A percentile compares a stretch with the other conserved stretches of the same genome.
These are phyloP conservation scores for Penicillium ochrochloron DNA, from an alignment of 495 filamentous ascomycete genomes.

Conservation along the genomic window DNA sequence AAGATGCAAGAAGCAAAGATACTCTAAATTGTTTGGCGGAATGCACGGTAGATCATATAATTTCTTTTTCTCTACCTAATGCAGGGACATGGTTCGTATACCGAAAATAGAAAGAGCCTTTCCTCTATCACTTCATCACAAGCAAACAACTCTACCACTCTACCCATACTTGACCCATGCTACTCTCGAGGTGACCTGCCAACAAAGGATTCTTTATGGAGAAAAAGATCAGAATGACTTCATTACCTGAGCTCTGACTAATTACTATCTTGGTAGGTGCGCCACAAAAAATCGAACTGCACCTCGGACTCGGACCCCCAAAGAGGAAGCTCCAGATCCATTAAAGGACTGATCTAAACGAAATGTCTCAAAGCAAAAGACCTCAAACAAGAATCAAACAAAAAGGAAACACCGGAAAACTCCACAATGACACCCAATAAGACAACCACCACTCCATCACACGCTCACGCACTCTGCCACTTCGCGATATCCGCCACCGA, in stretches of 20 bases:
- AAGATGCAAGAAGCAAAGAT: neutral
- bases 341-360: neutral
- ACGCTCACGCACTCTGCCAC: constrained; percentile 40
- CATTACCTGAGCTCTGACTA: constrained; percentile 1
- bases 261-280: constrained; percentile 2
- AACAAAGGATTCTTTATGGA: neutral
- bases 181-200: neutral
- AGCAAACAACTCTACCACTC: neutral
- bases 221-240: neutral
- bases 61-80: constrained; percentile 2
- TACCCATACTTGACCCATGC: neutral
- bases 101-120: constrained; percentile 3
- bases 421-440: constrained; percentile 21
- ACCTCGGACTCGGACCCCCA: neutral
- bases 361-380: constrained; percentile 9
- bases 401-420: constrained; percentile 20
- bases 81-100: constrained; percentile 1
- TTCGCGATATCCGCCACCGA: constrained; percentile 39
- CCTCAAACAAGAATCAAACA: neutral
- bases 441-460: neutral
- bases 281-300: neutral
- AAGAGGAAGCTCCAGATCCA: neutral
- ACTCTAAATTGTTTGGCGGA: neutral
- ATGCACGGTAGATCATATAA: constrained; percentile 5
- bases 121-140: constrained; percentile 14